Conservation (phyloP, 1,139 yeast species). For the Pichia sp. region DNA sequence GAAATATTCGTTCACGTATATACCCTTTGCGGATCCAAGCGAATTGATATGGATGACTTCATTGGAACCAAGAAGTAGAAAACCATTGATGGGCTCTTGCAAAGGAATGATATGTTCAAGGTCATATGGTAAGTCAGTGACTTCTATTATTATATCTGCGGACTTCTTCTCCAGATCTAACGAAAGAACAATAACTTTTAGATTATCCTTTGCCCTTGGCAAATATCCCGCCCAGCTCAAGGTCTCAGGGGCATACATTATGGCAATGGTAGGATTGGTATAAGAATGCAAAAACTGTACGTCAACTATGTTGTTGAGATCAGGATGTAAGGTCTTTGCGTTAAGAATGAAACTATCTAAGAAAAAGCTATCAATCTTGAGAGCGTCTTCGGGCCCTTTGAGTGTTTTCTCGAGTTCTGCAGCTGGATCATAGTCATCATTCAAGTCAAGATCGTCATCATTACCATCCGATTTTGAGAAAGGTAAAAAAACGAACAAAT, state of each 20-base stretch:
- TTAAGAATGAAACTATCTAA: constrained; percentile 51
- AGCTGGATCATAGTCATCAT: constrained; percentile 23
- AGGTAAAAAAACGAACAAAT: constrained; percentile 69
- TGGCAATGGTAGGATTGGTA: constrained; percentile 73
- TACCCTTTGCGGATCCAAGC: constrained; percentile 65
- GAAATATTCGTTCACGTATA: constrained; percentile 57
- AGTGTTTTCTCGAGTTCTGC: constrained; percentile 5
- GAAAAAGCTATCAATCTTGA: constrained; percentile 28
- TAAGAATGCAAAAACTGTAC: constrained; percentile 64
- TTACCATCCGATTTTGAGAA: constrained; percentile 43
- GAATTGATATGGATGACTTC: constrained; percentile 76
- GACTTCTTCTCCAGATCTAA: constrained; percentile 56
- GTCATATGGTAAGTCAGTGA: constrained; percentile 69
- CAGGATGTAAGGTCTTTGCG: constrained; percentile 49
- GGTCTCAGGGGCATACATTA: constrained; percentile 51
- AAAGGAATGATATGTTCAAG: constrained; percentile 58
- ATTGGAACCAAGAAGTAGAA: constrained; percentile 68
- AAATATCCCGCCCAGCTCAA: constrained; percentile 75
- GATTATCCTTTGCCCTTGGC: constrained; percentile 54
- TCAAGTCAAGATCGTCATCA: constrained; percentile 32
- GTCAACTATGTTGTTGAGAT: constrained; percentile 58
- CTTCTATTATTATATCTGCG: constrained; percentile 60
- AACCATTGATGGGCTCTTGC: constrained; percentile 52
- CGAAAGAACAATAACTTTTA: constrained; percentile 50
- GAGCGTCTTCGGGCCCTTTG: constrained; percentile 15